phyloP scores from a whole-genome alignment of 1,284 basidiomycete genomes.

The Cerrena zonata region DNA sequence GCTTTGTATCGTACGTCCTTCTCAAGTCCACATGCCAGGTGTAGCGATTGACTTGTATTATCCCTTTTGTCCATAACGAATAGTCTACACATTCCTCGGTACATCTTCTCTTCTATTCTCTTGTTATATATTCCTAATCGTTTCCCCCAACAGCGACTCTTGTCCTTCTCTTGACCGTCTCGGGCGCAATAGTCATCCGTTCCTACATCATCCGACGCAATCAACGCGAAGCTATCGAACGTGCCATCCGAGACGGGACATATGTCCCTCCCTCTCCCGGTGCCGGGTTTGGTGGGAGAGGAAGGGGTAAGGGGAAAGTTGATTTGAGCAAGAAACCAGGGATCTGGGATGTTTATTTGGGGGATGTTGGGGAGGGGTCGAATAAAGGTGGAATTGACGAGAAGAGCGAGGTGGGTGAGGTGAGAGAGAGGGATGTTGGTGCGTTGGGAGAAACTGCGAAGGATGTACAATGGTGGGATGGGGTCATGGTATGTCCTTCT shows the following conservation, averaged over 20 bases:
- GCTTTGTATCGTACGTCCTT: conserved; percentile 23
- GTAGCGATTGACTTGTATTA: conserved; percentile 8
- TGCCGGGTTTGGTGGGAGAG: too few relatives aligned
- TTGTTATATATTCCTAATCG: not conserved
- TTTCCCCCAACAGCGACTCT: conserved; percentile 42
- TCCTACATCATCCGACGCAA: conserved; percentile 54
- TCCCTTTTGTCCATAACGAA: conserved; percentile 9
- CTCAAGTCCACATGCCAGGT: too few relatives aligned
- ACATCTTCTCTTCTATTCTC: conserved; percentile 7
- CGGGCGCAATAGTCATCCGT: conserved; percentile 55
- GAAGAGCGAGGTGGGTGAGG: too few relatives aligned
- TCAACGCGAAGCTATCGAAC: conserved; percentile 49
- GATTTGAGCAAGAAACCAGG: conserved; percentile 15
- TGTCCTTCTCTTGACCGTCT: conserved; percentile 58
- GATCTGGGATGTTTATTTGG: conserved; percentile 19
- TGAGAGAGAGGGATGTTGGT: not conserved
- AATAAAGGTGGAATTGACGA: too few relatives aligned
- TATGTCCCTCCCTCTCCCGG: conserved; percentile 34
- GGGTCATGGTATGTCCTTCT: not conserved
- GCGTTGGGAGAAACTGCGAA: not conserved
- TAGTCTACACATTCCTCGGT: conserved; percentile 35
- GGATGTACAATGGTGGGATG: not conserved
- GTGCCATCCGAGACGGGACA: conserved; percentile 58
- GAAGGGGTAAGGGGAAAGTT: not conserved
- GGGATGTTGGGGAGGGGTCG: too few relatives aligned